phyloP scores from a whole-genome alignment of 805 yeast genomes.

The Candida lessepsii region DNA sequence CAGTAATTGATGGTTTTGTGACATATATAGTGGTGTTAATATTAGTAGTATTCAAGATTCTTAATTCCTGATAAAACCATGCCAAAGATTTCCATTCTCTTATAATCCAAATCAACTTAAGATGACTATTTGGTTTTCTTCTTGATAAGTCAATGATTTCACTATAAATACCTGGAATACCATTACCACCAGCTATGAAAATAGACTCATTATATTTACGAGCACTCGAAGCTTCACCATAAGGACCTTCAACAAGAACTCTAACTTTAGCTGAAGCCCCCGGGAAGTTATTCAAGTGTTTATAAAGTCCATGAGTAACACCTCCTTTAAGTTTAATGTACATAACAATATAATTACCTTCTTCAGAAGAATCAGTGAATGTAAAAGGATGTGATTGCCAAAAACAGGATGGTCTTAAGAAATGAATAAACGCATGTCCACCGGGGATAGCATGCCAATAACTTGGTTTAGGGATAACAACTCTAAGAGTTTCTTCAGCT shows the following conservation, averaged over 20 bases:
- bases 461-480: slow-evolving; percentile 35
- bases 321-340: slow-evolving; percentile 51
- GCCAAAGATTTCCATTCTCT: slow-evolving; percentile 50
- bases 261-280: slow-evolving; percentile 24
- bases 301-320: slow-evolving; percentile 39
- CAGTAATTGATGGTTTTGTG: slow-evolving; percentile 24
- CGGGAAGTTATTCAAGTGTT: slow-evolving; percentile 24
- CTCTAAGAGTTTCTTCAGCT: slow-evolving; percentile 39
- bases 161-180: slow-evolving; percentile 59
- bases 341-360: slow-evolving; percentile 24
- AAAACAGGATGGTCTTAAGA: slow-evolving; percentile 32
- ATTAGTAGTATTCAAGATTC: slow-evolving; percentile 23
- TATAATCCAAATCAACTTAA: slow-evolving; percentile 65
- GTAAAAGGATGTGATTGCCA: slow-evolving; percentile 48
- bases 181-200: slow-evolving; percentile 72
- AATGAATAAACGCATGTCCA: slow-evolving; percentile 42
- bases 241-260: slow-evolving; percentile 56
- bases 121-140: slow-evolving; percentile 20
- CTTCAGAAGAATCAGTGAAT: slow-evolving; percentile 28
- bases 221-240: slow-evolving; percentile 55
- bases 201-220: slow-evolving; percentile 52
- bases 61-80: slow-evolving; percentile 50
- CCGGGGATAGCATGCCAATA: slow-evolving; percentile 41
- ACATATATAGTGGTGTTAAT: slow-evolving; percentile 31
- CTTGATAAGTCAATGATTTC: slow-evolving; percentile 34